Percentiles rank a stretch among this genome's conserved stretches.
These are phyloP conservation scores for Fraxinus quadrangulata DNA, from an alignment of 257 asterid species.

Conservation along the genomic window DNA sequence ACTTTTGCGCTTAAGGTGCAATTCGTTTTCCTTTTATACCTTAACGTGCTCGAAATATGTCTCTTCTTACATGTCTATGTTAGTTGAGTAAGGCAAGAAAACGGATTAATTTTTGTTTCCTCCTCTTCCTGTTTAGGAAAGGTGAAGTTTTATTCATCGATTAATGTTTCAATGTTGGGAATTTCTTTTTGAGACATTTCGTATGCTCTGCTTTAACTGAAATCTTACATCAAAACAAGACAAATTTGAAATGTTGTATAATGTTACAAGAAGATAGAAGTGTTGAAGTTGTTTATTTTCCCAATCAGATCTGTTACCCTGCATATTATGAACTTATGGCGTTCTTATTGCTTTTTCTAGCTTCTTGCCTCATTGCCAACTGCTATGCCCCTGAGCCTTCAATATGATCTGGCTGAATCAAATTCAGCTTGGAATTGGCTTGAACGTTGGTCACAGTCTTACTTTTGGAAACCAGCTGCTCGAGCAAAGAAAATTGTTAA, in stretches of 20 bases:
- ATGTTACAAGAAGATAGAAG: not conserved
- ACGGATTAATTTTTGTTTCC: not conserved
- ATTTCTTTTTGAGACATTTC: not conserved
- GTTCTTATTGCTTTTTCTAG: constrained; percentile 36
- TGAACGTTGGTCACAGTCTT: constrained; percentile 56
- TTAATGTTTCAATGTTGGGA: not conserved
- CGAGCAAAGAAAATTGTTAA: constrained; percentile 24
- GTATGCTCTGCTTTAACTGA: not conserved
- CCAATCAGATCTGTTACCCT: not conserved
- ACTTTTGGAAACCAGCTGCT: constrained; percentile 39
- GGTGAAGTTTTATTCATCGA: not conserved
- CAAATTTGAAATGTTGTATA: not conserved
- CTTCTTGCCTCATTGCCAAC: constrained; percentile 46
- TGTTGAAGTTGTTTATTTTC: constrained; percentile 1
- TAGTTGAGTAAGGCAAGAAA: not conserved
- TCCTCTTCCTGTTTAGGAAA: not conserved
- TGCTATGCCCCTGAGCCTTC: constrained; percentile 47
- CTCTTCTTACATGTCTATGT: not conserved
- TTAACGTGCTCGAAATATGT: not conserved
- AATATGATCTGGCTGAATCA: constrained; percentile 47
- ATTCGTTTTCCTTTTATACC: not conserved
- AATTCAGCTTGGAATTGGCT: constrained; percentile 65
- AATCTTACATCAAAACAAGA: not conserved
- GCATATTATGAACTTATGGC: not conserved
- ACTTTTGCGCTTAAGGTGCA: not conserved